Conservation (phyloP, 257 asterid species). For the Ajuga chamaepitys region DNA sequence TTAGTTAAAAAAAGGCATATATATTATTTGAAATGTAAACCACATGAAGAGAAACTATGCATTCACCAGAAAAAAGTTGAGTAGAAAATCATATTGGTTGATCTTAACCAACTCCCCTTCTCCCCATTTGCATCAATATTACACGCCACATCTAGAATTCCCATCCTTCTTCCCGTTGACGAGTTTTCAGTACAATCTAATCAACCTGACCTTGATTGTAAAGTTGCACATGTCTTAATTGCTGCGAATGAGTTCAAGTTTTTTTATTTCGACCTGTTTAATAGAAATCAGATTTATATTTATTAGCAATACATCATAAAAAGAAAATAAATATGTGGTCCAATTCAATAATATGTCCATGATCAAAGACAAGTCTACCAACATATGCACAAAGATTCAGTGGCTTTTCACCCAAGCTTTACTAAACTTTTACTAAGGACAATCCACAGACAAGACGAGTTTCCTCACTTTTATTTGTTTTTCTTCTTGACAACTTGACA, state of each 20-base stretch:
- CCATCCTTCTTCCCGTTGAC: slow-evolving; percentile 98
- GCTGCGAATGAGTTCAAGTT: slow-evolving; percentile 95
- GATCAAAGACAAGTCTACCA: background rate
- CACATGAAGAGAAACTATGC: too few species aligned
- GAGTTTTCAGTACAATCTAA: slow-evolving; percentile 92
- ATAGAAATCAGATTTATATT: slow-evolving; percentile 7
- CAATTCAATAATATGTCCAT: background rate
- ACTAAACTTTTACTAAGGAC: background rate
- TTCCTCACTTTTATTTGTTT: background rate
- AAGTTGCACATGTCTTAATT: slow-evolving; percentile 69
- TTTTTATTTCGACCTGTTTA: slow-evolving; percentile 90
- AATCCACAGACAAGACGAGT: too few species aligned
- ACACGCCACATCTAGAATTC: too few species aligned
- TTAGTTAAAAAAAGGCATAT: too few species aligned
- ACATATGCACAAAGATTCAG: background rate
- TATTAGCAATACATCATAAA: background rate
- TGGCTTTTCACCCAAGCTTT: background rate
- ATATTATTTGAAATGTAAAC: too few species aligned
- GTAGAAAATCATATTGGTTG: too few species aligned
- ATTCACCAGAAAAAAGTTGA: too few species aligned
- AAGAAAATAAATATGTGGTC: background rate
- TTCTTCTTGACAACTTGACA: too few species aligned
- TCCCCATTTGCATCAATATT: too few species aligned
- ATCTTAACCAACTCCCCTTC: too few species aligned
- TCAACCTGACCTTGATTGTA: slow-evolving; percentile 73